These are phyloP conservation scores for Sporisorium scitamineum DNA, from an alignment of 1,284 basidiomycete genomes.

Conservation along the genomic window DNA sequence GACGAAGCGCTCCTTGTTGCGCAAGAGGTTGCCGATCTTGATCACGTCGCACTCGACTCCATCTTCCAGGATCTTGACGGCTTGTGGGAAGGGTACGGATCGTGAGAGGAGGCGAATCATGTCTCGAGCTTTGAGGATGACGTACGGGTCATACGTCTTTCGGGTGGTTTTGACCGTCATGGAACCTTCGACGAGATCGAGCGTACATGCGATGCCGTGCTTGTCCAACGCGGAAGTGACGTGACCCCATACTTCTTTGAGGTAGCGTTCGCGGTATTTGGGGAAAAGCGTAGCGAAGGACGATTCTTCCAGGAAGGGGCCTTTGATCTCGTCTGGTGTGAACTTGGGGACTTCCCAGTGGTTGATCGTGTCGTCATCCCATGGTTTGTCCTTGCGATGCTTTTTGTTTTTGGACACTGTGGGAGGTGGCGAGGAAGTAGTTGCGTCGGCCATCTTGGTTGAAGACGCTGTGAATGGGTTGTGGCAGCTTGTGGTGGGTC, in stretches of 20 bases:
- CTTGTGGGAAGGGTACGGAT: constrained; percentile 84
- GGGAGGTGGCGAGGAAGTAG: constrained; percentile 13
- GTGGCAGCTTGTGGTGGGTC: background rate
- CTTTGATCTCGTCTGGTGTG: constrained; percentile 76
- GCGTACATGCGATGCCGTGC: constrained; percentile 87
- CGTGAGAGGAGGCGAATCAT: constrained; percentile 94
- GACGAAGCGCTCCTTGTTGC: constrained; percentile 97
- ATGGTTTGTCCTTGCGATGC: constrained; percentile 71
- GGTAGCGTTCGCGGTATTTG: constrained; percentile 96
- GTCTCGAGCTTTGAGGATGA: constrained; percentile 94
- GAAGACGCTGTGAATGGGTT: background rate
- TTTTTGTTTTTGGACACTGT: constrained; percentile 62
- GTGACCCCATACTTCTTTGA: constrained; percentile 92
- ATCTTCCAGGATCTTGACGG: constrained; percentile 91
- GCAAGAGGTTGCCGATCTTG: constrained; percentile 92
- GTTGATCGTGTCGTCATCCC: constrained; percentile 99
- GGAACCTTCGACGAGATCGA: constrained; percentile 94
- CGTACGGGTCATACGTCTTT: constrained; percentile 96
- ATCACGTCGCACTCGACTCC: constrained; percentile 94
- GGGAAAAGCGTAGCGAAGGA: constrained; percentile 98
- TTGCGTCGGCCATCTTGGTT: constrained; percentile 14
- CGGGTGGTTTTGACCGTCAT: constrained; percentile 98
- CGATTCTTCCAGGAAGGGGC: constrained; percentile 90
- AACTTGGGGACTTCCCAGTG: constrained; percentile 96
- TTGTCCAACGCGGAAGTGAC: constrained; percentile 88